Evolutionary conservation across 495 filamentous ascomycete genomes (phyloP).

Genomic region (Talaromyces wortmannii): DNA sequence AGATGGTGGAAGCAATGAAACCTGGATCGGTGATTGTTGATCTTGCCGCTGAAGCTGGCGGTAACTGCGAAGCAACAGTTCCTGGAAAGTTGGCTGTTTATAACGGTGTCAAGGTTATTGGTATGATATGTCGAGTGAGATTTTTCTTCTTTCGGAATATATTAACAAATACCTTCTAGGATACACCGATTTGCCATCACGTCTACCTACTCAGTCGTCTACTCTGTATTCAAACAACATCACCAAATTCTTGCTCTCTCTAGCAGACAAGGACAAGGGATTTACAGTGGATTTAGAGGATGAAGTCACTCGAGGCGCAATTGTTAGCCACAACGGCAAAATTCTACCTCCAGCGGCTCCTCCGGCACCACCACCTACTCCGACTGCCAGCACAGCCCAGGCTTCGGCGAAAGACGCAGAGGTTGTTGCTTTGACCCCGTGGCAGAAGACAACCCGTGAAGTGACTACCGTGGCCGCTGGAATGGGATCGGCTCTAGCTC

Average conservation of each 20-base stretch:
- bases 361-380: constrained; percentile 59
- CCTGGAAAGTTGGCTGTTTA: constrained; percentile 59
- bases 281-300: constrained; percentile 70
- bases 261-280: constrained; percentile 64
- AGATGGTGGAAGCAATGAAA: constrained; percentile 73
- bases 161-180: constrained; percentile 29
- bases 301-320: constrained; percentile 73
- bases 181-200: constrained; percentile 76
- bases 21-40: constrained; percentile 77
- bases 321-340: constrained; percentile 67
- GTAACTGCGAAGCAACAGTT: constrained; percentile 71
- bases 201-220: constrained; percentile 73
- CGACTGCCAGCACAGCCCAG: constrained; percentile 19
- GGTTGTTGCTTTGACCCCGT: constrained; percentile 61
- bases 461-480: constrained; percentile 61
- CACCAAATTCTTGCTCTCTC: constrained; percentile 72
- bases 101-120: constrained; percentile 74
- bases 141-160: not conserved
- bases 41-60: constrained; percentile 73
- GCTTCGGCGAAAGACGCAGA: constrained; percentile 39
- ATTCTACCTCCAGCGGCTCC: constrained; percentile 67
- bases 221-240: constrained; percentile 86
- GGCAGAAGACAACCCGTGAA: constrained; percentile 67
- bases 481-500: constrained; percentile 62
- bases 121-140: constrained; percentile 25